phyloP scores from a whole-genome alignment of 805 yeast species.

The Dipodascus albidus region DNA sequence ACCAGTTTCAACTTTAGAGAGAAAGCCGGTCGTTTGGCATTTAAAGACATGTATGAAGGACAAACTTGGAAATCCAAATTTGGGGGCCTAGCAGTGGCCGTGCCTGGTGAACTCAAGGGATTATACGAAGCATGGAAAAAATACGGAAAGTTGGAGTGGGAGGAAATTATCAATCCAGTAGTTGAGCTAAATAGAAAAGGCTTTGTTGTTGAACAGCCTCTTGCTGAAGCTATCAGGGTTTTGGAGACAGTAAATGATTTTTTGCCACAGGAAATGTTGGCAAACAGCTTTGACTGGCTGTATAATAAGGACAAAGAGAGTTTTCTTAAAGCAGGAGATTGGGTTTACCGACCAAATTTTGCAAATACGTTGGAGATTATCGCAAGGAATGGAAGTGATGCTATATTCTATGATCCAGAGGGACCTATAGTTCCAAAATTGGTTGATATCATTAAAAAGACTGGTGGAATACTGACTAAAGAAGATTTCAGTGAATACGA shows the following conservation, averaged over 20 bases:
- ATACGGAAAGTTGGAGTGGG: slow-evolving; percentile 65
- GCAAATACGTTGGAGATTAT: slow-evolving; percentile 59
- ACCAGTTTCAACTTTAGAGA: slow-evolving; percentile 78
- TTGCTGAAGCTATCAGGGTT: slow-evolving; percentile 33
- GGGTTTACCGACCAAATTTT: slow-evolving; percentile 42
- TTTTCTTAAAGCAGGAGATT: slow-evolving; percentile 37
- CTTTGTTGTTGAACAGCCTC: slow-evolving; percentile 38
- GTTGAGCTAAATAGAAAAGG: slow-evolving; percentile 54
- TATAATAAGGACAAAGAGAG: slow-evolving; percentile 4
- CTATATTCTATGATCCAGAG: slow-evolving; percentile 70
- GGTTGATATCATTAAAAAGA: slow-evolving; percentile 34
- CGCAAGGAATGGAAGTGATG: slow-evolving; percentile 69
- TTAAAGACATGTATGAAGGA: slow-evolving; percentile 51
- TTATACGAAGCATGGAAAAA: slow-evolving; percentile 44
- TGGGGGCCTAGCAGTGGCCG: slow-evolving; percentile 83
- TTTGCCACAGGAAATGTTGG: slow-evolving; percentile 10
- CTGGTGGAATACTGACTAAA: slow-evolving; percentile 56
- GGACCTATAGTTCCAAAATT: slow-evolving; percentile 61
- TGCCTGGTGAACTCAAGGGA: slow-evolving; percentile 89
- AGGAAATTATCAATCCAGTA: slow-evolving; percentile 64
- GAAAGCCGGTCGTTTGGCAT: slow-evolving; percentile 59
- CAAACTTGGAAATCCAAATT: slow-evolving; percentile 40
- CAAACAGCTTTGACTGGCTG: slow-evolving; percentile 25
- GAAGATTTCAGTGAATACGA: slow-evolving; percentile 60
- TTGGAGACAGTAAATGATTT: slow-evolving; percentile 29